These are phyloP conservation scores for Hordeum pubiflorum DNA, from an alignment of 202 grass and related monocot species.

Conservation along the genomic window DNA sequence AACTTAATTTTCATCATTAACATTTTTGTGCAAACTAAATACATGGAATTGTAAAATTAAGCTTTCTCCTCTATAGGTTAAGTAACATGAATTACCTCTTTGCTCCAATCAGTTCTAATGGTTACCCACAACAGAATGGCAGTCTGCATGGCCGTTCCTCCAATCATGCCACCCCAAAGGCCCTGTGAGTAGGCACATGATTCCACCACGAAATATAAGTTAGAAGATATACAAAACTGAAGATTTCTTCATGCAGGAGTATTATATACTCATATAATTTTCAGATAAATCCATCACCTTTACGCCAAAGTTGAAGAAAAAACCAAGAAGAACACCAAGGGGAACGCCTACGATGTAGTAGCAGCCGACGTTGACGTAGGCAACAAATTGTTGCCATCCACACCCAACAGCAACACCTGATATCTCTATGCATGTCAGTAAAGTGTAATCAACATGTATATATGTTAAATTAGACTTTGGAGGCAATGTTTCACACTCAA, in stretches of 20 bases:
- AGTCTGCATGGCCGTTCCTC: constrained; percentile 72
- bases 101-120: constrained; percentile 73
- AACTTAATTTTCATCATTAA: not conserved
- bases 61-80: not conserved
- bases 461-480: too few relatives aligned
- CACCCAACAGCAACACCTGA: constrained; percentile 84
- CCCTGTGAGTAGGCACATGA: constrained; percentile 26
- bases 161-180: constrained; percentile 81
- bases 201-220: not conserved
- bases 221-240: not conserved
- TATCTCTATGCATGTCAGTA: not conserved
- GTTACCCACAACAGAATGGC: constrained; percentile 72
- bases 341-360: constrained; percentile 75
- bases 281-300: constrained; percentile 30
- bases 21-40: not conserved
- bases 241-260: not conserved
- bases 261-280: not conserved
- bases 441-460: not conserved
- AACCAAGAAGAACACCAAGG: constrained; percentile 66
- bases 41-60: not conserved
- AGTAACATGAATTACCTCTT: constrained; percentile 40
- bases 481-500: too few relatives aligned
- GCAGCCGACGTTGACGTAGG: constrained; percentile 76
- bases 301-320: constrained; percentile 48
- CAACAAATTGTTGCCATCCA: constrained; percentile 85